Evolutionary conservation across 1,284 basidiomycete genomes (phyloP), one percentile per base, ranked within the genome.

Genomic region (Golubevia sp.): DNA sequence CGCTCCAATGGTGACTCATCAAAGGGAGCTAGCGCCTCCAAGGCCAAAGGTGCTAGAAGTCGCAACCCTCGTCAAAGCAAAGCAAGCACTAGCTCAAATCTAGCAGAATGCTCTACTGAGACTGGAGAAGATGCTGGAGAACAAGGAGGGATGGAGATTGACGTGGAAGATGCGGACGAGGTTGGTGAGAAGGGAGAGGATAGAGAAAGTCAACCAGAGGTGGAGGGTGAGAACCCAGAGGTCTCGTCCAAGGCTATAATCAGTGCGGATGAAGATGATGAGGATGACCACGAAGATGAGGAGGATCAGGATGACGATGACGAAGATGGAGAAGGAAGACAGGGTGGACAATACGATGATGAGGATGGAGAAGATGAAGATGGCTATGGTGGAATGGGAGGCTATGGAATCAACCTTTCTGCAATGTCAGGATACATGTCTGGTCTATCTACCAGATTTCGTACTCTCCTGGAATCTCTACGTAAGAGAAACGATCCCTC

Each of bases 401-500:
- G 55, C 23, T 77, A 77, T 61, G 79, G 77, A 20, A 61, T 74
- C 58, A 67, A 79, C 57, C 56, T 83, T 21, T 71, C 70, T 26
- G 71, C 76, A 34, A 75, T 82, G 66, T 68, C 76, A 8, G 74
- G 76, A 49, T 79, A 74, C 67, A 68, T 82, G 66, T 66, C 70
- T 2, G 79, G 78, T 48, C 63, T 72, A 23, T 66, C 68, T 4
- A 60, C 59, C 25, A 66, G 73, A 8, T 79, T 79, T 63, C 74
- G 73, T 34, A 57, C 54, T 15, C 67, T 81, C 8, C 71, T 82
- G 23, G 50, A 68, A 3, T 70, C 73, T 3, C 62, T 83, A 49
- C 73, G 73, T 44, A 61, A 65, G 54, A 59, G 70, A 21, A 53
- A 58, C 27, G 73, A 83, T 90, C 92, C 67, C 0, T 91, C 91